phyloP scores from a whole-genome alignment of 441 rosid species.

The Pelargonium australe region DNA sequence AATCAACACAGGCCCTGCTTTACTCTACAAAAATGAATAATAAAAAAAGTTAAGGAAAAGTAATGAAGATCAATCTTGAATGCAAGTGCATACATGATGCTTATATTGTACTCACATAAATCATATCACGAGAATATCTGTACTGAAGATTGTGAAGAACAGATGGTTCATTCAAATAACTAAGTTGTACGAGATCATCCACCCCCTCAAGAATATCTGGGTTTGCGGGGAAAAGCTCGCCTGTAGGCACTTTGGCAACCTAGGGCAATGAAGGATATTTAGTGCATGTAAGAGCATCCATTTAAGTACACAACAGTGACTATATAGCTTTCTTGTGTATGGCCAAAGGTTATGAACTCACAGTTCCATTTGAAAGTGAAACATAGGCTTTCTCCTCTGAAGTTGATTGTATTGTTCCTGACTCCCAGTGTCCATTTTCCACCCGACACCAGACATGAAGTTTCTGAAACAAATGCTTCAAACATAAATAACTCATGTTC shows the following conservation, averaged over 20 bases:
- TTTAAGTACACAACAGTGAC: conserved; percentile 13
- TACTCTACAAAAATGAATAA: conserved; percentile 50
- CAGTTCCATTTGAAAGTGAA: conserved; percentile 57
- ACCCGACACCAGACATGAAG: conserved; percentile 78
- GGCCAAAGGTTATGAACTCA: conserved; percentile 32
- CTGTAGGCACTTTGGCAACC: conserved; percentile 68
- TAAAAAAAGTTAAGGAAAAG: conserved; percentile 17
- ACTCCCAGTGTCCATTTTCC: conserved; percentile 57
- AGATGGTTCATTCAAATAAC: conserved; percentile 93
- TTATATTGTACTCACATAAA: conserved; percentile 64
- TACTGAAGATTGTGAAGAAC: conserved; percentile 72
- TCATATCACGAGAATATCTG: conserved; percentile 63
- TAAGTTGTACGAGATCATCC: conserved; percentile 88
- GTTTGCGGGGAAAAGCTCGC: conserved; percentile 83
- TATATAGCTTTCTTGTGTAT: conserved; percentile 10
- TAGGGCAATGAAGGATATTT: conserved; percentile 28
- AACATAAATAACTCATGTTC: conserved; percentile 6
- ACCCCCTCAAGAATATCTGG: conserved; percentile 86
- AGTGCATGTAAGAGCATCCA: conserved; percentile 22
- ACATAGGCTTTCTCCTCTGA: conserved; percentile 62
- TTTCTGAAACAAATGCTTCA: conserved; percentile 43
- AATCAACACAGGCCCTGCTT: conserved; percentile 90
- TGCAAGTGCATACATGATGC: neutral
- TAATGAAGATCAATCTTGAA: conserved; percentile 12
- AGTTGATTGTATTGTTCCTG: conserved; percentile 72